Evolutionary conservation across 164 flowering plant species (phyloP).

Genomic region (Liriodendron chinense): DNA sequence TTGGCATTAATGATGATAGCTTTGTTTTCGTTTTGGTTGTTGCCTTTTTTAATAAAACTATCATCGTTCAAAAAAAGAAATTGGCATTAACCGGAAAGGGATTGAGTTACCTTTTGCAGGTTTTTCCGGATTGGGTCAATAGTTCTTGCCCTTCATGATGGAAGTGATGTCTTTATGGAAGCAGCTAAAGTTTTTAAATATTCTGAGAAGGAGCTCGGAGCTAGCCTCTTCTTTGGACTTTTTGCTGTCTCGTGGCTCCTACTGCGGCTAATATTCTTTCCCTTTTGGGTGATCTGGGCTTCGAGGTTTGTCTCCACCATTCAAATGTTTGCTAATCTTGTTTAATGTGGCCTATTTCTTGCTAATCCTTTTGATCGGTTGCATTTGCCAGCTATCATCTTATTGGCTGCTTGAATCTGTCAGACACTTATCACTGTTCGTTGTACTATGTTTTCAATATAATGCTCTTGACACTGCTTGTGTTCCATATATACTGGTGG

Average conservation of each 20-base stretch:
- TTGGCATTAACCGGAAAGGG: not conserved
- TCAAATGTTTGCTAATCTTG: not conserved
- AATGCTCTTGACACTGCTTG: constrained; percentile 69
- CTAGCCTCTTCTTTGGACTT: constrained; percentile 70
- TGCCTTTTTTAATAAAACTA: too few relatives aligned
- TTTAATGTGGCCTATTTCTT: not conserved
- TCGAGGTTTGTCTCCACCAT: constrained; percentile 51
- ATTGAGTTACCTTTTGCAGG: constrained; percentile 27
- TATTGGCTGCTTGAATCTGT: constrained; percentile 34
- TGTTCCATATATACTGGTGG: constrained; percentile 98
- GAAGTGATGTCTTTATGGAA: constrained; percentile 88
- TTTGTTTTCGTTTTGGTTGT: not conserved
- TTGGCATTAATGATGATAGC: not conserved
- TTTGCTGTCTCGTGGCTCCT: constrained; percentile 85
- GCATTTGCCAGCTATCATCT: constrained; percentile 47
- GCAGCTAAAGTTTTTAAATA: constrained; percentile 85
- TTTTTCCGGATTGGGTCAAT: constrained; percentile 82
- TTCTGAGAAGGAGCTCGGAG: constrained; percentile 71
- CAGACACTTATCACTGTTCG: constrained; percentile 25
- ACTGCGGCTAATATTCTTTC: constrained; percentile 73
- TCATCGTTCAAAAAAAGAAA: too few relatives aligned
- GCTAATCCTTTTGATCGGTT: constrained; percentile 8
- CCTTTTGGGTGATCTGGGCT: constrained; percentile 71
- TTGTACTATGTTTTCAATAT: constrained; percentile 78
- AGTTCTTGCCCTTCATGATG: constrained; percentile 82